These are phyloP conservation scores for Aspergillus flavus DNA, from an alignment of 2,329 filamentous ascomycete species.

Conservation along the genomic window DNA sequence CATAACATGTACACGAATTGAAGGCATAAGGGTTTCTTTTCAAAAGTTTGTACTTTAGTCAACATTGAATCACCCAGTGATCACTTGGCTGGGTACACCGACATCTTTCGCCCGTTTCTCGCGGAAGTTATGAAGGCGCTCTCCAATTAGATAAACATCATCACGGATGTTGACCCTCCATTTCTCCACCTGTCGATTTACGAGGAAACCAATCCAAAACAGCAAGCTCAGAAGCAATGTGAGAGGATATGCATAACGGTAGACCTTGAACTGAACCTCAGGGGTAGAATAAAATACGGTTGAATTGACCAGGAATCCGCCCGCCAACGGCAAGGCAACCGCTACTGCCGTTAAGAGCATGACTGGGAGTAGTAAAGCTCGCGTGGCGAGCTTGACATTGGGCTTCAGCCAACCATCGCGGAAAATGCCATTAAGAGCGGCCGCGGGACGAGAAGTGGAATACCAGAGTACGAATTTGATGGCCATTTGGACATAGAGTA, in stretches of 20 bases:
- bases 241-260: constrained; percentile 75
- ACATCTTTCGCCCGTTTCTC: constrained; percentile 52
- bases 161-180: constrained; percentile 86
- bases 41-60: neutral
- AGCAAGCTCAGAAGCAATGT: constrained; percentile 58
- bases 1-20: constrained; percentile 2
- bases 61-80: constrained; percentile 31
- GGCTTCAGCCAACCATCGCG: constrained; percentile 77
- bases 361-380: constrained; percentile 81
- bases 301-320: constrained; percentile 58
- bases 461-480: constrained; percentile 70
- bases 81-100: constrained; percentile 40
- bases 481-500: constrained; percentile 84
- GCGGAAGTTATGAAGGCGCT: constrained; percentile 92
- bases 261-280: constrained; percentile 48
- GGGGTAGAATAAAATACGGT: constrained; percentile 37
- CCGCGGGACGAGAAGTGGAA: constrained; percentile 69
- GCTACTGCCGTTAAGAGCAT: constrained; percentile 63
- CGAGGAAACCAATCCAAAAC: constrained; percentile 42
- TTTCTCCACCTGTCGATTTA: constrained; percentile 61
- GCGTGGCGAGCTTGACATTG: constrained; percentile 75
- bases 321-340: constrained; percentile 64
- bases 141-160: constrained; percentile 94
- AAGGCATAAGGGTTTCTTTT: neutral
- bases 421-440: constrained; percentile 73